Base-by-base conservation (phyloP, 2,329 filamentous ascomycete genomes). In the Beauveria asiatica region DNA sequence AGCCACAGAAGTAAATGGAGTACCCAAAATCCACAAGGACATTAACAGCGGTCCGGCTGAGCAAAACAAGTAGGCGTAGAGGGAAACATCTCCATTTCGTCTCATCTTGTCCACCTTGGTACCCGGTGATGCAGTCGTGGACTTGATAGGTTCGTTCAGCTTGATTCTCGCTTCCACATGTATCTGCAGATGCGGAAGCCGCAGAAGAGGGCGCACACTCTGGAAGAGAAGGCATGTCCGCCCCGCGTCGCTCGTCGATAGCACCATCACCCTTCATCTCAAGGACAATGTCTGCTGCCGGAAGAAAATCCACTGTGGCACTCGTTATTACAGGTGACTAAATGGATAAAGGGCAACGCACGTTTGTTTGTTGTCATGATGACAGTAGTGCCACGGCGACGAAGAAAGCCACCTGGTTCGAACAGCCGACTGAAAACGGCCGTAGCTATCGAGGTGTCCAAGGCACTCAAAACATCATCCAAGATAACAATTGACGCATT, bases 401-500 rank as follows among this genome's bases (percentile, higher is more conserved):
- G 71, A 2, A 81, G 65, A 1, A 82, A 57, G 0, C 80, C 80
- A 2, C 66, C 60, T 0, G 65, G 44, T 0, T 75, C 74, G 3
- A 82, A 65, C 0, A 82, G 66, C 3, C 71, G 70, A 10, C 72
- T 63, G 41, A 80, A 76, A 3, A 82, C 68, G 1, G 68, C 63
- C 7, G 71, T 64, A 9, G 76, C 71, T 0, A 80, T 83, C 3
- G 71, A 66, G 1, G 70, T 69, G 61, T 80, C 78, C 2, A 80
- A 68, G 0, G 72, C 75, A 52, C 76, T 76, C 39, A 81, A 73
- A 0, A 73, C 66, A 57, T 82, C 78, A 60, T 82, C 79, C 1
- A 82, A 64, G 2, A 82, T 30, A 0, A 78, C n/a, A 0, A 79
- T 66, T 2, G 71, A 64, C 5, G 65, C 69, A 10, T 69, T 62